phyloP scores from a whole-genome alignment of 257 asterid genomes.

The Rubia yunnanensis region DNA sequence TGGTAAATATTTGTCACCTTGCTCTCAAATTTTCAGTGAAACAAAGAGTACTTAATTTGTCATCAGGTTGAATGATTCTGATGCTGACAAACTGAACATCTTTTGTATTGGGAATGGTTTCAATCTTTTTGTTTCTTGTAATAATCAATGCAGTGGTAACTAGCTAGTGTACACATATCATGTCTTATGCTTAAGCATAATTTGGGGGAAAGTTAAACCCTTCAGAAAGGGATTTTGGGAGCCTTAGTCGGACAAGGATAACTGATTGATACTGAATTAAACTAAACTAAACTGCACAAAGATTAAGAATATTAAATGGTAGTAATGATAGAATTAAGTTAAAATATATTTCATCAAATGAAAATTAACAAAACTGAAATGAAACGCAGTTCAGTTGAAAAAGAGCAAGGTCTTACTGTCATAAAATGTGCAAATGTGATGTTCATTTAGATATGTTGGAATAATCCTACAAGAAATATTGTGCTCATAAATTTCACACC shows the following conservation, averaged over 20 bases:
- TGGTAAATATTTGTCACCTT: constrained; percentile 44
- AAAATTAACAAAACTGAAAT: too few species aligned
- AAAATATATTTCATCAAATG: too few species aligned
- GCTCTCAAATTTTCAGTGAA: constrained; percentile 18
- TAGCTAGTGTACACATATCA: background rate
- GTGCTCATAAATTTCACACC: background rate
- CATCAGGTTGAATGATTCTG: constrained; percentile 13
- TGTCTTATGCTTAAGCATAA: background rate
- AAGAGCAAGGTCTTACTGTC: too few species aligned
- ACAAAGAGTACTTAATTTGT: constrained; percentile 9
- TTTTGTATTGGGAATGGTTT: background rate
- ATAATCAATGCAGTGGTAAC: background rate
- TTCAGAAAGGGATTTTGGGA: too few species aligned
- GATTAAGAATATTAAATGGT: too few species aligned
- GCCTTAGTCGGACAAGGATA: too few species aligned
- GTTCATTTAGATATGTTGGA: background rate
- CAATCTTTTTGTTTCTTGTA: constrained; percentile 2
- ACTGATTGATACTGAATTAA: too few species aligned
- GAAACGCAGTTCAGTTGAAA: too few species aligned
- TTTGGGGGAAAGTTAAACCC: background rate
- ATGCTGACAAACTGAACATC: constrained; percentile 10
- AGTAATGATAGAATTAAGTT: too few species aligned
- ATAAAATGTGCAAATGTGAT: too few species aligned
- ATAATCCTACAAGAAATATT: background rate
- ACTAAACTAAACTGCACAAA: background rate